Base-by-base conservation (phyloP, 495 filamentous ascomycete genomes). In the Aspergillus olivimuriae region DNA sequence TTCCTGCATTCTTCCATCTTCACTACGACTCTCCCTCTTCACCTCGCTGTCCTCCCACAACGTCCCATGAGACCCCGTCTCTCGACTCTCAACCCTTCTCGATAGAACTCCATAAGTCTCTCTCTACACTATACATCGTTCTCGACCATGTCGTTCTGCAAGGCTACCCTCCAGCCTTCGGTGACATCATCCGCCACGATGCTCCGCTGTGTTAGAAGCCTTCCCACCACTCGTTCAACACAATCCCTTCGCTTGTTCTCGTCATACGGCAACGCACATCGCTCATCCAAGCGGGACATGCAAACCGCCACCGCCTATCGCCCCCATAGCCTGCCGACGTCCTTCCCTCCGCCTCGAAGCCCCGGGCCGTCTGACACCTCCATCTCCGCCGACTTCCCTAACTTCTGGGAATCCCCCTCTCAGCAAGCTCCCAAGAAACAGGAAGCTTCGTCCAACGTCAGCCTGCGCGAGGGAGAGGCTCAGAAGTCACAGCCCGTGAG, bases 301-400 rank as follows among this genome's bases (percentile, higher is more conserved):
- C 80, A 83, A 52, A 82, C 84, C n/a, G 76, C 77, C 4, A 81
- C 85, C 23, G 77, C 84, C 48, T 89, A 89, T 64, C 86, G 82
- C 46, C 84, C 89, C 18, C 83, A 87, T 53, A 69, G 77, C 8
- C 69, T 94, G 14, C 68, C 68, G n/a, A 69, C 80, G 3, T 67
- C 76, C 4, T 74, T 75, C 39, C 80, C 84, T 26, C 74, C 80
- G 39, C 84, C 85, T 32, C 81, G 83, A 44, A 87, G 81, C 63
- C 65, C 75, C 16, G 74, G 78, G 15, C 66, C 73, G 24, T 75
- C 79, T 32, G 82, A 90, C 45, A 82, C 77, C 11, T 87, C 85
- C 20, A 86, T 89, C 53, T 73, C 81, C 10, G 74, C 75, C 31
- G 68, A 67, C 34, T 66, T 65, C 48, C 56, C 61, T 18, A 39